Conservation (phyloP, 495 filamentous ascomycete genomes). For the Aspergillus indologenus region DNA sequence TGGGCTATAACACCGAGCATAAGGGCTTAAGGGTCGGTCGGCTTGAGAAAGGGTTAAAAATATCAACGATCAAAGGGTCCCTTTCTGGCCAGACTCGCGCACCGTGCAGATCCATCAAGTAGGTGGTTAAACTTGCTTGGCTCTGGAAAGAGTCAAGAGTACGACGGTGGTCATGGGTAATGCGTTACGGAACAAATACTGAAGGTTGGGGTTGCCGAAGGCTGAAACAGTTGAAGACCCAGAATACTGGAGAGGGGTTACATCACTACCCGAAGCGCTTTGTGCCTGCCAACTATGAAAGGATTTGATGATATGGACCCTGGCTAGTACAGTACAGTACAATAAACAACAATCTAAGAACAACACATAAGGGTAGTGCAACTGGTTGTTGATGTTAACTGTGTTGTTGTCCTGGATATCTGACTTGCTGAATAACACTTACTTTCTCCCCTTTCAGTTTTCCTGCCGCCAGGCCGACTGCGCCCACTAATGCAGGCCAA, state of each 20-base stretch:
- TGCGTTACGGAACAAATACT: not conserved
- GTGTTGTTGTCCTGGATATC: not conserved
- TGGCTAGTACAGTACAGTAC: not conserved
- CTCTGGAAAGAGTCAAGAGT: not conserved
- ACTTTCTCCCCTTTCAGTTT: not conserved
- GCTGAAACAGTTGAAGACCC: not conserved
- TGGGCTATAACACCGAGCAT: not conserved
- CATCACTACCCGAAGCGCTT: not conserved
- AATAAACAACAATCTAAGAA: not conserved
- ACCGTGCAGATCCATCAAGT: not conserved
- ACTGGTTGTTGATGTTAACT: not conserved
- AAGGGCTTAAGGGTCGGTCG: not conserved
- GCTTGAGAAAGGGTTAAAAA: not conserved
- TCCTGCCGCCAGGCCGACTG: not conserved
- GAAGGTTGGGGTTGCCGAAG: not conserved
- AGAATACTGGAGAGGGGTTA: not conserved
- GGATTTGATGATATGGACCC: not conserved
- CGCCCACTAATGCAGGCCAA: slow-evolving; percentile 9
- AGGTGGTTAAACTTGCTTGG: not conserved
- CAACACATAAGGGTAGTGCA: not conserved
- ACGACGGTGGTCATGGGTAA: not conserved
- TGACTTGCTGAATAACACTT: not conserved
- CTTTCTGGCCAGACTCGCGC: not conserved
- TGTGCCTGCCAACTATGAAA: not conserved
- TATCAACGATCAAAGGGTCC: not conserved